Percentiles rank a stretch among this genome's conserved stretches.
phyloP scores from a whole-genome alignment of 768 basidiomycete species.

The Solioccasus polychromus region DNA sequence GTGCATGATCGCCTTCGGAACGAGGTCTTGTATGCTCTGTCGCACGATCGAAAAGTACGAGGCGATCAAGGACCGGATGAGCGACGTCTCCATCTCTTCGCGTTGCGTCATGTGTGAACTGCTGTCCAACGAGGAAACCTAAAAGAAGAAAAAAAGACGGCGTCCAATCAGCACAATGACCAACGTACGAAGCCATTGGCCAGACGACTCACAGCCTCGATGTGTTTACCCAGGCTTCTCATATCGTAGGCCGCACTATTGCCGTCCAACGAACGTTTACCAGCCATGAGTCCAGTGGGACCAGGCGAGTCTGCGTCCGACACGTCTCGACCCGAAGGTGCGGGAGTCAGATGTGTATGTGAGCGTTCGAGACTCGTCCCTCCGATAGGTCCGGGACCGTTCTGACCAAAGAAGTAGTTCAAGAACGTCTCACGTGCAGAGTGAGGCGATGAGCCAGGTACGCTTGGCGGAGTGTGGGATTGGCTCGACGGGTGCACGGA shows the following conservation, averaged over 20 bases:
- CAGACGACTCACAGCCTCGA: conserved; percentile 79
- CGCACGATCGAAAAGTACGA: conserved; percentile 96
- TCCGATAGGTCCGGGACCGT: conserved; percentile 71
- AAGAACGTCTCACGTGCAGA: conserved; percentile 89
- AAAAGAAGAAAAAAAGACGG: too few relatives aligned
- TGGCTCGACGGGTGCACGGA: conserved; percentile 27
- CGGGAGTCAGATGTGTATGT: conserved; percentile 27
- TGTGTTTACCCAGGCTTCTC: conserved; percentile 97
- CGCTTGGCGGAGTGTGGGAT: conserved; percentile 32
- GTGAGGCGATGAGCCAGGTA: conserved; percentile 41
- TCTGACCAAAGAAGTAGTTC: conserved; percentile 96
- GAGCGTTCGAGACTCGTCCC: conserved; percentile 50
- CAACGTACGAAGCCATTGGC: background rate
- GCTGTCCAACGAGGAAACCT: conserved; percentile 60
- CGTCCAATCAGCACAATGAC: too few relatives aligned
- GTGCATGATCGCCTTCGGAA: conserved; percentile 99
- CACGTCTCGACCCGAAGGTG: conserved; percentile 62
- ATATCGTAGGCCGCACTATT: conserved; percentile 92
- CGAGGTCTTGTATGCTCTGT: conserved; percentile 93
- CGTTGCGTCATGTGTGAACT: conserved; percentile 65
- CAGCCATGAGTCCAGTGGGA: conserved; percentile 62
- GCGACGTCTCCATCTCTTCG: conserved; percentile 95
- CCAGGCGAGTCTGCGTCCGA: conserved; percentile 51
- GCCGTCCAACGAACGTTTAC: conserved; percentile 65
- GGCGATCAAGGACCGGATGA: conserved; percentile 92